phyloP scores from a whole-genome alignment of 345 rosid genomes.

The Aquilaria malaccensis region DNA sequence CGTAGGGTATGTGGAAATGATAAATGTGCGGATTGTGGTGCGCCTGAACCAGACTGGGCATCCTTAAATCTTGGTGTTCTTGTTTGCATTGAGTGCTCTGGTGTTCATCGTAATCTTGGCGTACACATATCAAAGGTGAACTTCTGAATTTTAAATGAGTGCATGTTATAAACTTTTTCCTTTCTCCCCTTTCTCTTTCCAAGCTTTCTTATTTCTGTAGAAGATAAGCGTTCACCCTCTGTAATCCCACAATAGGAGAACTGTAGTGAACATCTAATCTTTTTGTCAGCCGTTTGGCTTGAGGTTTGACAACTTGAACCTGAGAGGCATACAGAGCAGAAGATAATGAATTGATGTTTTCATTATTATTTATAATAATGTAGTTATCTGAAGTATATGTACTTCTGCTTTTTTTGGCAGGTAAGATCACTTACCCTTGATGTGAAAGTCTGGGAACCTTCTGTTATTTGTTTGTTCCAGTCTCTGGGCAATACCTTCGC shows the following conservation, averaged over 20 bases:
- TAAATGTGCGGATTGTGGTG: conserved; percentile 98
- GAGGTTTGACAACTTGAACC: too few species aligned
- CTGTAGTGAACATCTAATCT: too few species aligned
- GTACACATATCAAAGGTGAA: conserved; percentile 95
- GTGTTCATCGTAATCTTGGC: conserved; percentile 99
- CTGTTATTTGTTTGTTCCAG: conserved; percentile 92
- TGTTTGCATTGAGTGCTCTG: conserved; percentile 98
- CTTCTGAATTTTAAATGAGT: conserved; percentile 1
- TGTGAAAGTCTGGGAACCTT: conserved; percentile 98
- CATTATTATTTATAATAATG: too few species aligned
- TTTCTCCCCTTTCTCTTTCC: background rate
- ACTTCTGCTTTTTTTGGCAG: conserved; percentile 36
- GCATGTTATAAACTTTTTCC: background rate
- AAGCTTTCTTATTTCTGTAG: conserved; percentile 1
- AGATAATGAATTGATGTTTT: too few species aligned
- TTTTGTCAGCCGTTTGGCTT: too few species aligned
- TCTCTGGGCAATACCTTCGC: conserved; percentile 88
- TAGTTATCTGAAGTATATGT: conserved; percentile 2
- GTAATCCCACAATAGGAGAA: background rate
- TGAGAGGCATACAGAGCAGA: too few species aligned
- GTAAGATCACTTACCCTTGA: conserved; percentile 98
- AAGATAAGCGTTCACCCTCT: background rate
- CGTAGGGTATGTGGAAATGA: conserved; percentile 85
- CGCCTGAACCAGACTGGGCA: conserved; percentile 99
- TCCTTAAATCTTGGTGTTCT: conserved; percentile 94